phyloP scores from a whole-genome alignment of 768 basidiomycete genomes.

The Dendrothele bispora region DNA sequence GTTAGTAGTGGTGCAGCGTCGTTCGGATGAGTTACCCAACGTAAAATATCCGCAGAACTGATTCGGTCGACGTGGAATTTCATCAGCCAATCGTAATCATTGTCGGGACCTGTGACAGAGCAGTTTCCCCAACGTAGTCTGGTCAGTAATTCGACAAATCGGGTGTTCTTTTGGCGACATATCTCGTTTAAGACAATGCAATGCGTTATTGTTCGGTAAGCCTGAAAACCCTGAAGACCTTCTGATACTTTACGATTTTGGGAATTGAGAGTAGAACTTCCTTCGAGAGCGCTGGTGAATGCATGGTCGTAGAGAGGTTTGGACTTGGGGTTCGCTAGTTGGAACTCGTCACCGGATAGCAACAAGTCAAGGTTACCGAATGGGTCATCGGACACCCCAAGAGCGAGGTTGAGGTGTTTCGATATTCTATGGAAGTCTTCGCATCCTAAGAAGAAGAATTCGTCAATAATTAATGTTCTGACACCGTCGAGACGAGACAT shows the following conservation, averaged over 20 bases:
- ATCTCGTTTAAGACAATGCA: constrained; percentile 14
- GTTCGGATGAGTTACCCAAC: constrained; percentile 7
- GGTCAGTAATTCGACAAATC: constrained; percentile 5
- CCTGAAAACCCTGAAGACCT: constrained; percentile 9
- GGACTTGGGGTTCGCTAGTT: constrained; percentile 7
- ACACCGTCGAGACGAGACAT: neutral
- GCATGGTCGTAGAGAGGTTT: constrained; percentile 3
- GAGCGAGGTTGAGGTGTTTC: constrained; percentile 8
- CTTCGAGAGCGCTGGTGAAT: neutral
- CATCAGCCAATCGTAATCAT: too few species aligned
- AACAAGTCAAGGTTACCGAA: constrained; percentile 14
- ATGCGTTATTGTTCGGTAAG: constrained; percentile 9
- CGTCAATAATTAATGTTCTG: neutral
- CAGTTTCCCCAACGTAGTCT: constrained; percentile 12
- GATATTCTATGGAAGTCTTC: neutral
- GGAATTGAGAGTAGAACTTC: constrained; percentile 3
- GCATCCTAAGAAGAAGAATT: neutral
- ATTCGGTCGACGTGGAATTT: constrained; percentile 8
- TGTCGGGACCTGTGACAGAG: constrained; percentile 8
- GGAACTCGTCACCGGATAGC: constrained; percentile 14
- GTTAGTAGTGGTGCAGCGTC: constrained; percentile 10
- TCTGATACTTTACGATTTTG: constrained; percentile 4
- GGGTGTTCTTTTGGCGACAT: constrained; percentile 10
- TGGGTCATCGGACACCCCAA: constrained; percentile 6
- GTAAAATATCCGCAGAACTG: neutral